A percentile compares a stretch with the other conserved stretches of the same genome.
phyloP scores from a whole-genome alignment of 2,329 filamentous ascomycete genomes.

The Cladophialophora bantiana region DNA sequence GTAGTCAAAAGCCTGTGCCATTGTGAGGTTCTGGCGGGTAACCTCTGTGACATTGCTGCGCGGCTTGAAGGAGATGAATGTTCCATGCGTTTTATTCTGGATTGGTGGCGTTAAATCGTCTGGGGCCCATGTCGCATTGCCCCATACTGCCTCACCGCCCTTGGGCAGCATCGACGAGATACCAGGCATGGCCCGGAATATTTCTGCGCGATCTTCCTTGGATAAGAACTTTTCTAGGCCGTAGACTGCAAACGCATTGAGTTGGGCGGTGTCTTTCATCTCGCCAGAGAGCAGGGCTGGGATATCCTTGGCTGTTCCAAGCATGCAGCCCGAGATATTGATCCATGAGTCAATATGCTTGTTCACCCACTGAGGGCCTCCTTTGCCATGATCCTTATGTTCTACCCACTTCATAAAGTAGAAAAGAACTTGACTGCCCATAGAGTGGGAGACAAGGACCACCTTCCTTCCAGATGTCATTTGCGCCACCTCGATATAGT shows the following conservation, averaged over 20 bases:
- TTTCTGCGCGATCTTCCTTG: slow-evolving; percentile 86
- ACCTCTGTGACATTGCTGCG: slow-evolving; percentile 61
- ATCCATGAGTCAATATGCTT: slow-evolving; percentile 92
- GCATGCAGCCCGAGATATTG: slow-evolving; percentile 97
- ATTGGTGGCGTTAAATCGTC: slow-evolving; percentile 77
- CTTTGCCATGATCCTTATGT: slow-evolving; percentile 75
- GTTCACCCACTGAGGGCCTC: slow-evolving; percentile 89
- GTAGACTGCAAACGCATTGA: slow-evolving; percentile 96
- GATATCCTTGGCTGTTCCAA: slow-evolving; percentile 89
- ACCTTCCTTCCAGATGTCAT: slow-evolving; percentile 78
- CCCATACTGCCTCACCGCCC: slow-evolving; percentile 94
- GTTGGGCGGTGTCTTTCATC: slow-evolving; percentile 97
- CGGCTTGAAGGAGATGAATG: slow-evolving; percentile 81
- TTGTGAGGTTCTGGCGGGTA: slow-evolving; percentile 75
- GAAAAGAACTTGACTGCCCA: slow-evolving; percentile 94
- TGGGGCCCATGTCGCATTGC: slow-evolving; percentile 83
- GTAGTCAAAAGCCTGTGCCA: slow-evolving; percentile 77
- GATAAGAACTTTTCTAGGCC: slow-evolving; percentile 94
- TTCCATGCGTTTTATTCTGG: slow-evolving; percentile 70
- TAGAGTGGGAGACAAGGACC: slow-evolving; percentile 89
- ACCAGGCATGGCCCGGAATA: slow-evolving; percentile 96
- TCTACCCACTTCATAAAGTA: slow-evolving; percentile 84
- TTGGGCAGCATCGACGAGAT: slow-evolving; percentile 96
- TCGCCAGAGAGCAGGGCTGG: slow-evolving; percentile 92
- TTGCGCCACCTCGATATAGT: slow-evolving; percentile 84